Conservation (phyloP, 441 rosid species). For the Bocquillonia castaneifolia region DNA sequence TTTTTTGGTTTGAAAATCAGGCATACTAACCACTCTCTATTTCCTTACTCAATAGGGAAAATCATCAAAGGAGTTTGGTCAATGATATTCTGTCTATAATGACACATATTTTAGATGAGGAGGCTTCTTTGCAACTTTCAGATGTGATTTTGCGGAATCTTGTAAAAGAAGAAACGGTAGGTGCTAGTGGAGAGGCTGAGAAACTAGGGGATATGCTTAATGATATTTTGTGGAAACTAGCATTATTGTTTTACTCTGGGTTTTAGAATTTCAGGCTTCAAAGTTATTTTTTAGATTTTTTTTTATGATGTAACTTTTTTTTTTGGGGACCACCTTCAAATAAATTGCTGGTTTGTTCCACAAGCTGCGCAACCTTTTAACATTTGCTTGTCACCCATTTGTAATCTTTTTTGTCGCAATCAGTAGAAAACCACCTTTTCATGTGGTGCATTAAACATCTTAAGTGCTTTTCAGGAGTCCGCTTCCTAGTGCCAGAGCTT, state of each 20-base stretch:
- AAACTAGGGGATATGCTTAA: not conserved
- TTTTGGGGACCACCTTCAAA: not conserved
- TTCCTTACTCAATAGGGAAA: slow-evolving; percentile 46
- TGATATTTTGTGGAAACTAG: not conserved
- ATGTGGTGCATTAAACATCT: not conserved
- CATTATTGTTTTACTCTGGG: too few relatives aligned
- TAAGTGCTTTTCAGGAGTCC: not conserved
- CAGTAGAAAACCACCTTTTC: not conserved
- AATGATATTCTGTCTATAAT: slow-evolving; percentile 60
- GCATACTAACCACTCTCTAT: slow-evolving; percentile 19
- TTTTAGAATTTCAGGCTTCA: not conserved
- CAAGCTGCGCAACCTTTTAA: not conserved
- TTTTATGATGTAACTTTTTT: not conserved
- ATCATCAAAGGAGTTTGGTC: slow-evolving; percentile 52
- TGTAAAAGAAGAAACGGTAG: slow-evolving; percentile 60
- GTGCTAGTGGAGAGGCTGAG: slow-evolving; percentile 12
- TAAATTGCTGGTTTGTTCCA: not conserved
- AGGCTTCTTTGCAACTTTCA: slow-evolving; percentile 51
- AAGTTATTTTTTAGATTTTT: not conserved
- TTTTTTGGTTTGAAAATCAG: slow-evolving; percentile 12
- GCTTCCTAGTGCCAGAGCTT: not conserved
- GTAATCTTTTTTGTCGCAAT: not conserved
- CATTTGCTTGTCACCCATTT: not conserved
- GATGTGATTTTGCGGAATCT: slow-evolving; percentile 69
- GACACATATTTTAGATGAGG: slow-evolving; percentile 66